Base-by-base conservation (phyloP, 257 asterid species). In the Verbena officinalis region DNA sequence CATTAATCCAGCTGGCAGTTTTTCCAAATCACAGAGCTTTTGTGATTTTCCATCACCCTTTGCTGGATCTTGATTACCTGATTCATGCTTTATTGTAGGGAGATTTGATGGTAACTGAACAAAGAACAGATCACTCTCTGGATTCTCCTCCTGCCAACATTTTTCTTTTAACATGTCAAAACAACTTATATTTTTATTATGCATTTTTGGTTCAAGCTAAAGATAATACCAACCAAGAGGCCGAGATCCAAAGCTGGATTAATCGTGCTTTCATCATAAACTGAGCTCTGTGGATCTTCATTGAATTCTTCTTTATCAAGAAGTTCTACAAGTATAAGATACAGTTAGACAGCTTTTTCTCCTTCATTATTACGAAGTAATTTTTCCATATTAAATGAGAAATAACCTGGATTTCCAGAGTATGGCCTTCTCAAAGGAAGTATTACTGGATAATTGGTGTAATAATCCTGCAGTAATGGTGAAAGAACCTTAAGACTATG, bases 331-430 rank as follows among this genome's bases (percentile, higher is more conserved):
- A 24, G 66, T 16, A 68, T 53, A n/a, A 67, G 31, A 51, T 30
- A 27, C 4, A 2, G 5, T 27, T 27, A 2, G 33, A 2, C 33
- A 27, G 33, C 33, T 27, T 2, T 27, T 27, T 27, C 2, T 27
- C 4, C 33, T 27, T 27, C 33, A 27, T 27, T n/a, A n/a, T n/a
- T n/a, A 5, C 33, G 2, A 27, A 5, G 4, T 2, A 27, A 27
- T 5, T 27, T 43, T 21, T 21, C 62, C 3, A 52, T 43, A 20
- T 55, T 40, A 48, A 33, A 43, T 31, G 56, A 17, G 11, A 56
- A 62, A 31, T 64, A n/a, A 85, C 99, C 99, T 75, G 97, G 97
- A 86, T 93, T 80, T 78, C 96, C 99, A 2, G 96, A 79, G 74
- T 90, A 80, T 24, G 97, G 99, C 73, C 90, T 77, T 78, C 99